These are phyloP conservation scores for Aspergillus tamarii DNA, from an alignment of 2,329 filamentous ascomycete species.

Conservation along the genomic window DNA sequence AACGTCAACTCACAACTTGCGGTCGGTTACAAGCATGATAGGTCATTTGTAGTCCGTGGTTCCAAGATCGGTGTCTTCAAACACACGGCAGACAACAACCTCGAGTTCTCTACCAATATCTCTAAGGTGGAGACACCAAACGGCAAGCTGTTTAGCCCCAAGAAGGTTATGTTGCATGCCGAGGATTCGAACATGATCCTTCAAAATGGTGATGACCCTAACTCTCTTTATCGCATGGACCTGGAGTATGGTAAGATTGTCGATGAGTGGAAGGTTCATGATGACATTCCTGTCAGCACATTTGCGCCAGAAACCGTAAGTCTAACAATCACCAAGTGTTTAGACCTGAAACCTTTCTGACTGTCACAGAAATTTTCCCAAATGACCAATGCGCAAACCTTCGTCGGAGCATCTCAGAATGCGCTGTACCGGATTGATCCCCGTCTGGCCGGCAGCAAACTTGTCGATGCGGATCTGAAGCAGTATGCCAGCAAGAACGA, in stretches of 20 bases:
- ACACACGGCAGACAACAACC: conserved; percentile 86
- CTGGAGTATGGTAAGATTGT: conserved; percentile 97
- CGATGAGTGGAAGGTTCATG: conserved; percentile 97
- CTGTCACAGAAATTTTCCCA: conserved; percentile 80
- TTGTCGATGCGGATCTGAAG: conserved; percentile 90
- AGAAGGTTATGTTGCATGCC: conserved; percentile 94
- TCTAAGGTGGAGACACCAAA: conserved; percentile 89
- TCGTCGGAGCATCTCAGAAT: conserved; percentile 90
- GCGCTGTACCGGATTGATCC: conserved; percentile 93
- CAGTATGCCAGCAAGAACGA: conserved; percentile 97
- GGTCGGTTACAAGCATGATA: conserved; percentile 94
- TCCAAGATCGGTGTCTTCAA: conserved; percentile 99
- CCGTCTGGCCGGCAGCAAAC: conserved; percentile 84
- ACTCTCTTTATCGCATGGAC: conserved; percentile 96
- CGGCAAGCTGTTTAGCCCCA: conserved; percentile 87
- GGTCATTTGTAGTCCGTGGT: conserved; percentile 94
- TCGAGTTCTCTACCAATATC: conserved; percentile 96
- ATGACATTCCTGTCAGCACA: conserved; percentile 88
- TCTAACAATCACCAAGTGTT: conserved; percentile 10
- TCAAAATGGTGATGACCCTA: conserved; percentile 79
- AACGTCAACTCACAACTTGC: conserved; percentile 92
- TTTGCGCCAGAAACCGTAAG: conserved; percentile 85
- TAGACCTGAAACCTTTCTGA: conserved; percentile 30
- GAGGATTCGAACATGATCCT: conserved; percentile 89
- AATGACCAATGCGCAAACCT: conserved; percentile 93